Percentiles rank a stretch among this genome's conserved stretches.
phyloP scores from a whole-genome alignment of 305 asterid species.

The Ilex paraguariensis region DNA sequence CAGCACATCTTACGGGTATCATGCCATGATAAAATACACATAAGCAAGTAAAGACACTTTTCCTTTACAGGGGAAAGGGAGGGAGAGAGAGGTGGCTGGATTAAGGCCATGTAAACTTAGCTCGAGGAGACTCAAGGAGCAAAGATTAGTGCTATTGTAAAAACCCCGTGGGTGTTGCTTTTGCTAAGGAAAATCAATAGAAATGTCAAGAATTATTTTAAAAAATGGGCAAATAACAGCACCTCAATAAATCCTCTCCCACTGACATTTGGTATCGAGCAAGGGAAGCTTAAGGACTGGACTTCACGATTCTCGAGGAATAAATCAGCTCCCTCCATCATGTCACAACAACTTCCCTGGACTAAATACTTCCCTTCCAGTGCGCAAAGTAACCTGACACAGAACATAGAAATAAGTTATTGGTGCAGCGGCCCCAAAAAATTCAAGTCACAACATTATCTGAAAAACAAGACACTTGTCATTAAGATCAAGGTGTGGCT shows the following conservation, averaged over 20 bases:
- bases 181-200: no score
- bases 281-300: slow-evolving; percentile 68
- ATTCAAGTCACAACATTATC: no score
- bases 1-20: neutral
- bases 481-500: neutral
- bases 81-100: no score
- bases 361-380: slow-evolving; percentile 79
- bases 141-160: no score
- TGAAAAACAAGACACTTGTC: neutral
- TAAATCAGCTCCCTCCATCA: slow-evolving; percentile 41
- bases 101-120: no score
- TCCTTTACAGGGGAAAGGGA: no score
- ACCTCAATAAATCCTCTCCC: slow-evolving; percentile 99
- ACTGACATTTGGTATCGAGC: slow-evolving; percentile 54
- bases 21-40: neutral
- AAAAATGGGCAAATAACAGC: slow-evolving; percentile 4
- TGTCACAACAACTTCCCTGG: slow-evolving; percentile 59
- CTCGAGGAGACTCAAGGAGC: no score
- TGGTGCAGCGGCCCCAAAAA: neutral
- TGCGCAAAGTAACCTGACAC: slow-evolving; percentile 69
- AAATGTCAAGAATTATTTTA: neutral
- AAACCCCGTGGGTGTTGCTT: no score
- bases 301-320: slow-evolving; percentile 38
- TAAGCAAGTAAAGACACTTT: no score
- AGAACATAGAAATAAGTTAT: slow-evolving; percentile 10